phyloP scores from a whole-genome alignment of 345 rosid genomes.

The Aquilaria yunnanensis region DNA sequence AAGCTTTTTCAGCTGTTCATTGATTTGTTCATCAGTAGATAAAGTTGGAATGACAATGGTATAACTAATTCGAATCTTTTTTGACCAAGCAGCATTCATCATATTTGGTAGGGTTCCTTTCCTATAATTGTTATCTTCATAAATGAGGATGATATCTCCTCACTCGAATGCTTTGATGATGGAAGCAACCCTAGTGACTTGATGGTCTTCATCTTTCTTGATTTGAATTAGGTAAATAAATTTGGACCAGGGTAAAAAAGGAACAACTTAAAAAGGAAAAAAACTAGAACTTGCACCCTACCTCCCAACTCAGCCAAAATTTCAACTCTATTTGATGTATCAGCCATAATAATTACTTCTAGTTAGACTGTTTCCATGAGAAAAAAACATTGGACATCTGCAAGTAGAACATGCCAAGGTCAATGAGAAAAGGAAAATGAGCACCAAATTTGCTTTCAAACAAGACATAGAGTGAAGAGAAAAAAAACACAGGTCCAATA shows the following conservation, averaged over 20 bases:
- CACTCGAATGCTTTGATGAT: constrained; percentile 18
- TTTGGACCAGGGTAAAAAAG: constrained; percentile 3
- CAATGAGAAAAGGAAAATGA: too few species aligned
- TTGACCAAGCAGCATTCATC: constrained; percentile 7
- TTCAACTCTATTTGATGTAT: not conserved
- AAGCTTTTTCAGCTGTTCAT: too few species aligned
- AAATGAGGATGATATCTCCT: constrained; percentile 22
- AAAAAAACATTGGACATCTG: not conserved
- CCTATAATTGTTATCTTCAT: constrained; percentile 23
- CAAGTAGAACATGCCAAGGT: too few species aligned
- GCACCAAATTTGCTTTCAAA: too few species aligned
- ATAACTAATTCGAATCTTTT: constrained; percentile 1
- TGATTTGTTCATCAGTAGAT: too few species aligned
- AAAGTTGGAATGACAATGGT: constrained; percentile 14
- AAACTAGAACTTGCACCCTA: constrained; percentile 40
- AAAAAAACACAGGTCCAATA: too few species aligned
- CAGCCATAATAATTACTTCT: not conserved
- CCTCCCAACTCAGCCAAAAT: constrained; percentile 12
- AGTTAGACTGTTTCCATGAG: not conserved
- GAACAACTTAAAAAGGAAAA: constrained; percentile 24
- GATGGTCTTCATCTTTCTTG: constrained; percentile 15
- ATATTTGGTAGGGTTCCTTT: constrained; percentile 15
- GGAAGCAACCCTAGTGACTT: constrained; percentile 18
- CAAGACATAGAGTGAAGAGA: too few species aligned
- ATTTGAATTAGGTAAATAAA: constrained; percentile 21